Percentiles rank a stretch among this genome's conserved stretches.
Evolutionary conservation across 1,284 basidiomycete genomes (phyloP).

Genomic region (Irpex sp.): DNA sequence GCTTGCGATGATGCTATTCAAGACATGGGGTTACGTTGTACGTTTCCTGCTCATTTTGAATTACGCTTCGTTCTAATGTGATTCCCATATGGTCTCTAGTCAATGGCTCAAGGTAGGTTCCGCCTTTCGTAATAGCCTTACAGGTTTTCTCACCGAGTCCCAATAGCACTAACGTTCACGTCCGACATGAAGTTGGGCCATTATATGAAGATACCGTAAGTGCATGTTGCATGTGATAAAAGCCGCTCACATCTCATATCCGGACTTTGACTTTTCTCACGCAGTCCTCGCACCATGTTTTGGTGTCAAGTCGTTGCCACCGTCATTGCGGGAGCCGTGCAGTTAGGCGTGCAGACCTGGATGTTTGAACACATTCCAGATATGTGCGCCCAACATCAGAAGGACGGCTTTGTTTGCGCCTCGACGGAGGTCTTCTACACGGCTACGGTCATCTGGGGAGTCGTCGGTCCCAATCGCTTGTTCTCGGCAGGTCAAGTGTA

Average conservation of each 20-base stretch:
- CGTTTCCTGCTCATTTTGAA: not conserved
- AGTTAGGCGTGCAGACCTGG: conserved; percentile 46
- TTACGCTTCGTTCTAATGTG: not conserved
- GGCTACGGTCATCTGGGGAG: conserved; percentile 45
- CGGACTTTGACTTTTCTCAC: not conserved
- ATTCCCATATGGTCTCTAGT: conserved; percentile 11
- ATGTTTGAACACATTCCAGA: conserved; percentile 46
- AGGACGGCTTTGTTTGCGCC: conserved; percentile 38
- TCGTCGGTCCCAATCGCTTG: conserved; percentile 42
- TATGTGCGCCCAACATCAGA: conserved; percentile 37
- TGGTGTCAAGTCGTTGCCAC: conserved; percentile 46
- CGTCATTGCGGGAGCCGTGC: conserved; percentile 41
- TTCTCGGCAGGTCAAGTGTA: conserved; percentile 38
- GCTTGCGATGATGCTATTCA: conserved; percentile 63
- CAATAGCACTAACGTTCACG: conserved; percentile 37
- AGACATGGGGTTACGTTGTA: conserved; percentile 45
- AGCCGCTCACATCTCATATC: not conserved
- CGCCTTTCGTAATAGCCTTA: not conserved
- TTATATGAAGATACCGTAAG: conserved; percentile 47
- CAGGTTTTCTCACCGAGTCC: not conserved
- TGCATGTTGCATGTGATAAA: conserved; percentile 2
- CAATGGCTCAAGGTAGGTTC: conserved; percentile 36
- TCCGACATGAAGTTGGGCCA: conserved; percentile 51
- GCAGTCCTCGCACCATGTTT: conserved; percentile 43
- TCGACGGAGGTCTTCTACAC: conserved; percentile 38